phyloP scores from a whole-genome alignment of 139 green algal species.

The Tetradesmus obliquus region DNA sequence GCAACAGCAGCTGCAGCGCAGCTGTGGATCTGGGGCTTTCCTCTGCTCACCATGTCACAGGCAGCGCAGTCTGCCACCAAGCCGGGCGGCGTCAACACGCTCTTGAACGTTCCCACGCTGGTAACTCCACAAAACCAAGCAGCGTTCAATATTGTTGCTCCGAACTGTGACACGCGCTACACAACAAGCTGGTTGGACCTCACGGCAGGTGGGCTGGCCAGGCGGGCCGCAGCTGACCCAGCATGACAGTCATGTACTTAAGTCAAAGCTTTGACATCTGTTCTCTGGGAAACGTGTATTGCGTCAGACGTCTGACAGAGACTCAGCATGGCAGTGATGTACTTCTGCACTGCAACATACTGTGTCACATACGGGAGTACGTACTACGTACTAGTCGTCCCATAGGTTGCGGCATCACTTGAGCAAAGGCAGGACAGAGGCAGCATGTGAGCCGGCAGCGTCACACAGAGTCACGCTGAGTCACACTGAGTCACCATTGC shows the following conservation, averaged over 20 bases:
- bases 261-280: background rate
- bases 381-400: too few relatives aligned
- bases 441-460: too few relatives aligned
- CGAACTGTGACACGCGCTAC: background rate
- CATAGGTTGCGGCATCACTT: too few relatives aligned
- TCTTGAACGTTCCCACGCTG: background rate
- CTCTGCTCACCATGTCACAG: too few relatives aligned
- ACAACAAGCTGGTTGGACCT: background rate
- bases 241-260: background rate
- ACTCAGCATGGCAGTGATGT: background rate
- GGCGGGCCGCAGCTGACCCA: background rate
- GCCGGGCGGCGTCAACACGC: background rate
- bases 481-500: too few relatives aligned
- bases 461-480: too few relatives aligned
- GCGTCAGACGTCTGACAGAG: background rate
- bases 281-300: background rate
- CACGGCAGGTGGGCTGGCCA: background rate
- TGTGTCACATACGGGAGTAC: background rate
- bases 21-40: too few relatives aligned
- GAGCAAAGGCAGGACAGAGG: too few relatives aligned
- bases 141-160: background rate
- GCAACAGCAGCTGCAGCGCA: too few relatives aligned
- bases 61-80: background rate
- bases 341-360: background rate
- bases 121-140: background rate